Evolutionary conservation across 2,329 filamentous ascomycete genomes (phyloP).

Genomic region (Tricladium varicosporioides): DNA sequence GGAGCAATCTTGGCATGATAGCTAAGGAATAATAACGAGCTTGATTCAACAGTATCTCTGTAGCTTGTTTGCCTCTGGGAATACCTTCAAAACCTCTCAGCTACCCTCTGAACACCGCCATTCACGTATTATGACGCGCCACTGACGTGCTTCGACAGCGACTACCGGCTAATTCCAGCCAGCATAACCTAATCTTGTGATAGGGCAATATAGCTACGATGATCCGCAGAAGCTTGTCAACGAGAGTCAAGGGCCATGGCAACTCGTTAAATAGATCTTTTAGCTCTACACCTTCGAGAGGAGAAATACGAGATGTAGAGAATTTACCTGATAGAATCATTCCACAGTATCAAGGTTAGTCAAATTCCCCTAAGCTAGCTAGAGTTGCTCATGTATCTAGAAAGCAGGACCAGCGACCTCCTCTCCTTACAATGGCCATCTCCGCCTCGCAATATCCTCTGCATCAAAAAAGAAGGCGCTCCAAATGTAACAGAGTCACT

Average conservation of each 20-base stretch:
- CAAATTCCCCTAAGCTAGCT: not conserved
- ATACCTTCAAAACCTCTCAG: conserved; percentile 4
- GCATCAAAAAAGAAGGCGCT: conserved; percentile 65
- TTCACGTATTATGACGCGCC: conserved; percentile 14
- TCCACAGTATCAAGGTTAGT: conserved; percentile 61
- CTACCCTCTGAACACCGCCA: conserved; percentile 1
- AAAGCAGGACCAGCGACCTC: conserved; percentile 56
- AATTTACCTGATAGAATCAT: conserved; percentile 53
- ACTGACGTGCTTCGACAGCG: conserved; percentile 4
- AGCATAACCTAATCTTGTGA: conserved; percentile 10
- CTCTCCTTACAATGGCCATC: conserved; percentile 66
- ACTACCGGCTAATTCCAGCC: conserved; percentile 15
- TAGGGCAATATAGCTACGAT: conserved; percentile 13
- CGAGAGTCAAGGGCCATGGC: conserved; percentile 1
- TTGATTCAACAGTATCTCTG: conserved; percentile 18
- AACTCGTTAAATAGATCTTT: conserved; percentile 37
- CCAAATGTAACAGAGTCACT: conserved; percentile 35
- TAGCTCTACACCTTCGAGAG: conserved; percentile 44
- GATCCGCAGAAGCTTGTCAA: conserved; percentile 18
- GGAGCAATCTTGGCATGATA: not conserved
- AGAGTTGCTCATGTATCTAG: conserved; percentile 46
- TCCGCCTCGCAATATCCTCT: conserved; percentile 65
- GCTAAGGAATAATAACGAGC: conserved; percentile 3
- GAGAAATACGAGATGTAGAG: conserved; percentile 49
- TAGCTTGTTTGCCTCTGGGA: not conserved